Conservation (phyloP, 1,139 yeast species). For the Kodamaea derodonti region DNA sequence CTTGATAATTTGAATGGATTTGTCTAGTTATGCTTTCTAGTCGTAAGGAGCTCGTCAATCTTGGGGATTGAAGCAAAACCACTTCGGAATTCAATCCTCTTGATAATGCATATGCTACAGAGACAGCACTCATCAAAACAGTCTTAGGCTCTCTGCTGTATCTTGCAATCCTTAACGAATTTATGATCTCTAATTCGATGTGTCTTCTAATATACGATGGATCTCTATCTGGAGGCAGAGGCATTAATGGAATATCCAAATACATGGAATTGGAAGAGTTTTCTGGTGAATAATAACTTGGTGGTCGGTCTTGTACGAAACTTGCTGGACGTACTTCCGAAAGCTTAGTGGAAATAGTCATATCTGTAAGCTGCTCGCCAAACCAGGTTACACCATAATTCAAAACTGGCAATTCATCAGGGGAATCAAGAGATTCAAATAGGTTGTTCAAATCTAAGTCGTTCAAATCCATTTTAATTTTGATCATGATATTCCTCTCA, state of each 20-base stretch:
- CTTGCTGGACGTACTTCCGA: slow-evolving; percentile 2
- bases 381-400: slow-evolving; percentile 13
- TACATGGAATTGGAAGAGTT: slow-evolving; percentile 3
- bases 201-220: slow-evolving; percentile 27
- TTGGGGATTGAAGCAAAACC: neutral
- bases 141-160: slow-evolving; percentile 2
- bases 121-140: slow-evolving; percentile 6
- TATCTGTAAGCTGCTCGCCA: slow-evolving; percentile 5
- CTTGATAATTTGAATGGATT: slow-evolving; percentile 7
- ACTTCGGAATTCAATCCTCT: slow-evolving; percentile 3
- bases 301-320: neutral
- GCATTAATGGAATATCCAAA: slow-evolving; percentile 21
- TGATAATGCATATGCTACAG: slow-evolving; percentile 6
- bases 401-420: slow-evolving; percentile 11
- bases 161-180: slow-evolving; percentile 12
- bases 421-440: slow-evolving; percentile 4
- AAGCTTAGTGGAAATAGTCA: slow-evolving; percentile 4
- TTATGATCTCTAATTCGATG: slow-evolving; percentile 27
- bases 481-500: slow-evolving; percentile 17
- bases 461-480: slow-evolving; percentile 9
- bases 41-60: slow-evolving; percentile 6
- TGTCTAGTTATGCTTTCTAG: slow-evolving; percentile 6
- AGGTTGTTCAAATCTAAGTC: slow-evolving; percentile 5
- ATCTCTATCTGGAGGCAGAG: slow-evolving; percentile 29
- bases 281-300: neutral